Conservation (phyloP, 2,329 filamentous ascomycete species). For the Zalaria obscura region DNA sequence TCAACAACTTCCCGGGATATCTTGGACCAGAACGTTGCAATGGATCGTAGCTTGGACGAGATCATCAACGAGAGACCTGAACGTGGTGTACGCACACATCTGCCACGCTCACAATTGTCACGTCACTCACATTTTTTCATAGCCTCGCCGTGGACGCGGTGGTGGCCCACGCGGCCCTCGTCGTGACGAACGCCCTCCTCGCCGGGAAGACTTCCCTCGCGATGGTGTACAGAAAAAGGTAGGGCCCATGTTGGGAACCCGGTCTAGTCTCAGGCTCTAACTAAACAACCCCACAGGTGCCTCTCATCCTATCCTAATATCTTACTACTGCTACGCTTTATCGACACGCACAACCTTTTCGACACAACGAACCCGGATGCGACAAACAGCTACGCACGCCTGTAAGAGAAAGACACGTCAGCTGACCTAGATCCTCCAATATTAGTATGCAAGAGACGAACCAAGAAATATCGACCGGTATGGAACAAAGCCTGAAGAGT, state of each 20-base stretch:
- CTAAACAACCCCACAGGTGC: background rate
- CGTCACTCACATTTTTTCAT: conserved; percentile 1
- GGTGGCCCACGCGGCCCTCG: conserved; percentile 11
- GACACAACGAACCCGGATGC: background rate
- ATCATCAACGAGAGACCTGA: conserved; percentile 49
- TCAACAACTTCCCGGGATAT: no score
- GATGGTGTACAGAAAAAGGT: conserved; percentile 82
- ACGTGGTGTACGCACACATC: conserved; percentile 12
- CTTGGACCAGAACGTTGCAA: conserved; percentile 14
- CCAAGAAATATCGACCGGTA: conserved; percentile 58
- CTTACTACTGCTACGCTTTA: conserved; percentile 11
- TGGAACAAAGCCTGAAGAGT: conserved; percentile 15
- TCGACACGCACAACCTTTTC: conserved; percentile 13
- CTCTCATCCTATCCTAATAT: conserved; percentile 1
- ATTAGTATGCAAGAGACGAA: conserved; percentile 32
- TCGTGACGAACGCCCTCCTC: conserved; percentile 58
- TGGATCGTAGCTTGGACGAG: conserved; percentile 53
- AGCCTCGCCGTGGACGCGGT: conserved; percentile 8
- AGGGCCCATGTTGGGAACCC: conserved; percentile 6
- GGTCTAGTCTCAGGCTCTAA: background rate
- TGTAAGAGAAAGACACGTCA: conserved; percentile 9
- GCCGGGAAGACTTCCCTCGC: conserved; percentile 47
- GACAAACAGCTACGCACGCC: conserved; percentile 3
- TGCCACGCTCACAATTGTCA: conserved; percentile 9
- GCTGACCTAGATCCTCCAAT: conserved; percentile 22